Conservation (phyloP, 257 asterid genomes). For the Anisodus tanguticus region DNA sequence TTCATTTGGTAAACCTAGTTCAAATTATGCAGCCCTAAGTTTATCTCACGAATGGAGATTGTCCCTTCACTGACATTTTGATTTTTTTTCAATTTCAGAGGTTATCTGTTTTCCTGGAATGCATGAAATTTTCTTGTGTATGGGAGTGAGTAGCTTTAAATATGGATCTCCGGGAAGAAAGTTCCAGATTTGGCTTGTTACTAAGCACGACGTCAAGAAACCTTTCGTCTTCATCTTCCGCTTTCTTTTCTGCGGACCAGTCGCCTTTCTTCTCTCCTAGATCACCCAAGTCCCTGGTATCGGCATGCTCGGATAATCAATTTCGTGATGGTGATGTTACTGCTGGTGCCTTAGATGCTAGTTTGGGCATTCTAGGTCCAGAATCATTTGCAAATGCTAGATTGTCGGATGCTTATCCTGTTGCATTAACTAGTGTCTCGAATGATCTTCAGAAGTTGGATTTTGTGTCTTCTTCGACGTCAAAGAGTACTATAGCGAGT, state of each 20-base stretch:
- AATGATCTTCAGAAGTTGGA: constrained; percentile 54
- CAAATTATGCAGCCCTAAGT: neutral
- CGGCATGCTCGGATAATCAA: constrained; percentile 36
- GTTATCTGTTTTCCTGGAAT: constrained; percentile 43
- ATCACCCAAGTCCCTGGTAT: constrained; percentile 45
- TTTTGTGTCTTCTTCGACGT: constrained; percentile 57
- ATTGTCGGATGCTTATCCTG: constrained; percentile 46
- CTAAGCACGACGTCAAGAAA: constrained; percentile 72
- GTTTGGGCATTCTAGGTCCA: constrained; percentile 42
- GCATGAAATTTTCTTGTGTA: constrained; percentile 37
- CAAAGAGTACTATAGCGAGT: constrained; percentile 53
- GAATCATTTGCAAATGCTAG: constrained; percentile 46
- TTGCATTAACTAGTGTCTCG: constrained; percentile 43
- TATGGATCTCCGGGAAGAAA: constrained; percentile 78
- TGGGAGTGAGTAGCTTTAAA: constrained; percentile 46
- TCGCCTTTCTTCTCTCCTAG: constrained; percentile 94
- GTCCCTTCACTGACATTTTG: constrained; percentile 9
- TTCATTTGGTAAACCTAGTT: constrained; percentile 26
- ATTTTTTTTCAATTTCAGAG: constrained; percentile 41
- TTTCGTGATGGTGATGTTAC: constrained; percentile 35
- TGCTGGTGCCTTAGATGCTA: constrained; percentile 41
- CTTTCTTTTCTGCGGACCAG: constrained; percentile 90
- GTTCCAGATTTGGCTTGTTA: constrained; percentile 54
- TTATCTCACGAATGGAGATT: neutral
- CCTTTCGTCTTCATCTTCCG: constrained; percentile 87